Base-by-base conservation (phyloP, 768 basidiomycete genomes). In the Botryobasidium botryosum region DNA sequence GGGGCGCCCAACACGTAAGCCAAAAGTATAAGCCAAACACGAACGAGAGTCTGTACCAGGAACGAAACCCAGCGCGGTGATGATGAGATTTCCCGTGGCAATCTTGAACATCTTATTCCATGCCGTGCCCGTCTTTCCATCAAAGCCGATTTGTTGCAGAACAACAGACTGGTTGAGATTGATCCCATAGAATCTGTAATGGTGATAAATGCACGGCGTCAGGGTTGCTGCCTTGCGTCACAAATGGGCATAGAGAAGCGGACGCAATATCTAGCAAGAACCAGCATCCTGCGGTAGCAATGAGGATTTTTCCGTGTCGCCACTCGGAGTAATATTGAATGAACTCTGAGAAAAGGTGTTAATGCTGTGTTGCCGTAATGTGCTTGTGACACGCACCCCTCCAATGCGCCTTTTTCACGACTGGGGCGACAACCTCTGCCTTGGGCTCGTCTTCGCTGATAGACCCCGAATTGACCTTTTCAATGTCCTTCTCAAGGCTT, bases 181-280 rank as follows among this genome's bases (percentile, higher is more conserved):
- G 62, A 84, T 77, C 3, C 82, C 81, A 58, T 82, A 82, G 59
- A 81, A 81, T 0, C 75, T 77, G 43, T 23, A 12, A 13, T n/a
- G 36, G 23, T 18, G 23, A 6, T 6, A 37, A 21, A 18, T 21
- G n/a, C 36, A 21, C 17, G 36, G 17, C 23, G 36, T 37, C 5
- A 6, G n/a, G 23, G 5, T n/a, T 18, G 5, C 36, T 6, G n/a
- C 8, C 6, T 21, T 18, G 36, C 5, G 36, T 6, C n/a, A 37
- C 17, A 37, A 37, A 37, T 37, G 17, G 17, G 5, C 5, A 37
- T 21, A 44, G 32, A n/a, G 37, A 26, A 20, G 27, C 31, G 26
- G 52, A 77, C 70, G 79, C 75, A 26, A 83, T 68, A 51, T 83
- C 81, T 27, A 83, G 66, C 20, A 84, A 55, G 63, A 85, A 82